These are phyloP conservation scores for Peronospora belbahrii DNA, from an alignment of 352 stramenopile species.

Conservation along the genomic window DNA sequence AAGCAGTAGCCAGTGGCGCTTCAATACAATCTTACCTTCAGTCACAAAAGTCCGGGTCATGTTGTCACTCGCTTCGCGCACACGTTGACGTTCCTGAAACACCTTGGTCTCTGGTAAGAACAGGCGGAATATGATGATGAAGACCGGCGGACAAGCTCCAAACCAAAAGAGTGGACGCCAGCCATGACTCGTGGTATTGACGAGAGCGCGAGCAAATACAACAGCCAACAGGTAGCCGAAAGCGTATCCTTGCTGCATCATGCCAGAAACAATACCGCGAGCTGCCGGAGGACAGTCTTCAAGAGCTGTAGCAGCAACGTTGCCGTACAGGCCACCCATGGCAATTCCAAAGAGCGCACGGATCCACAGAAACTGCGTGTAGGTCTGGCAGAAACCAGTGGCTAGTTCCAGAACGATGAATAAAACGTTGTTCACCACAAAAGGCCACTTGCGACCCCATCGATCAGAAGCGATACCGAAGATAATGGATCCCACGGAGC, in stretches of 20 bases:
- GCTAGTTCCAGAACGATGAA: conserved; percentile 37
- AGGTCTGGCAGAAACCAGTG: conserved; percentile 36
- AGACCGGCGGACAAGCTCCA: conserved; percentile 34
- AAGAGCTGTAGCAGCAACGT: conserved; percentile 34
- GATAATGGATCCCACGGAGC: conserved; percentile 32
- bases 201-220: conserved; percentile 29
- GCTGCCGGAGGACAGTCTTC: conserved; percentile 33
- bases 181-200: conserved; percentile 38
- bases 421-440: conserved; percentile 37
- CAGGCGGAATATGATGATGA: conserved; percentile 40
- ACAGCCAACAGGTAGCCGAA: conserved; percentile 36
- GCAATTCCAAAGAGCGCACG: conserved; percentile 33
- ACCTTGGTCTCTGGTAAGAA: conserved; percentile 34
- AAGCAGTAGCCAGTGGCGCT: conserved; percentile 37
- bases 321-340: conserved; percentile 49
- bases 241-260: conserved; percentile 47
- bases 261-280: conserved; percentile 43
- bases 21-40: conserved; percentile 38
- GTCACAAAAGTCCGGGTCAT: conserved; percentile 29
- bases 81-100: conserved; percentile 30
- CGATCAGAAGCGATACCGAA: conserved; percentile 42
- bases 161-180: conserved; percentile 48
- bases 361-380: conserved; percentile 30
- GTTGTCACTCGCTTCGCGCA: conserved; percentile 27
- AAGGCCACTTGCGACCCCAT: conserved; percentile 35